Base-by-base conservation (phyloP, 2,329 filamentous ascomycete species). In the Neobulgaria alba region DNA sequence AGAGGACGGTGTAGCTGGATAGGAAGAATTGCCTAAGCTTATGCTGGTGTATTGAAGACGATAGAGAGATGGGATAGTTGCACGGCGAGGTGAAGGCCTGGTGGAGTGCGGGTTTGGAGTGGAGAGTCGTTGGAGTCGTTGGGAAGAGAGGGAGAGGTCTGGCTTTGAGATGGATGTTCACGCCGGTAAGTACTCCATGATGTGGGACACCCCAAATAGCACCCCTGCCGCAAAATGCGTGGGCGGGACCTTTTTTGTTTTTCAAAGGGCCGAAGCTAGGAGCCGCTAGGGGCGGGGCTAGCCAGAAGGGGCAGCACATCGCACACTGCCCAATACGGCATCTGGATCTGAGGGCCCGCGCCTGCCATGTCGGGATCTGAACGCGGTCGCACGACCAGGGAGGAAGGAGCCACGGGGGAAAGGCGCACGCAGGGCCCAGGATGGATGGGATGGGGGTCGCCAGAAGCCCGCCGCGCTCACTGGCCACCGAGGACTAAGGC, bases 131-230 rank as follows among this genome's bases (percentile, higher is more conserved):
- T 30, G 23, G 12, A 29, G 23, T 39, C 8, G 26, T 33, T 39
- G 26, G 16, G 17, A 12, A 12, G 37, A 41, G 30, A 32, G 39
- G 38, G 38, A 33, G 41, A 42, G 41, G 38, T 4, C 29, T 37
- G 20, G 29, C 36, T 40, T 15, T 43, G 31, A n/a, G n/a, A 43
- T 43, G 41, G 41, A 49, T 41, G 46, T 43, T 26, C 41, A 41
- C 43, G 43, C 43, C 35, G 41, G 37, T 41, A 43, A 42, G 47
- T 43, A 44, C 38, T 43, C 36, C 36, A 30, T 23, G 37, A 36
- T 29, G 19, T 17, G 30, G 30, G 29, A 26, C 23, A 26, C 23
- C 23, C 23, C 23, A 26, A 26, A 7, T 26, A 26, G 23, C 23
- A n/a, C n/a, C 23, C 23, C 12, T 7, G 23, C 23, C 12, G 23